A percentile compares a stretch with the other conserved stretches of the same genome.
Conservation (phyloP, 2,329 filamentous ascomycete genomes). For the Monilinia laxa region DNA sequence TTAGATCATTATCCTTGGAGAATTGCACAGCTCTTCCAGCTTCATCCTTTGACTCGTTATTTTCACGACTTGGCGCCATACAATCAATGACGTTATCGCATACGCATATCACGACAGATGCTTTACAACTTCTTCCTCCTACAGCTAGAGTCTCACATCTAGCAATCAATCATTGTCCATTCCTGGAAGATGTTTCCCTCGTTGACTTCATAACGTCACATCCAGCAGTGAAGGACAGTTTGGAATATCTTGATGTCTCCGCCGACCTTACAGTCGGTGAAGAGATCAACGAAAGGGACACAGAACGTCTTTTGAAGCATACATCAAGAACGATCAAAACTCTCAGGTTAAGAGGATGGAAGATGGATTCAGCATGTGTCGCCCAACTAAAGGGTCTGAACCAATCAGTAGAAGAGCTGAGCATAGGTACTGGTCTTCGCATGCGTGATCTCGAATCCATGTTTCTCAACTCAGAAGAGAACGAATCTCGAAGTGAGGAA, state of each 20-base stretch:
- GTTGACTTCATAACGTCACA: constrained; percentile 69
- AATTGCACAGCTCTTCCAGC: constrained; percentile 7
- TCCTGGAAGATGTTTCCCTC: constrained; percentile 63
- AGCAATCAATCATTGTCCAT: constrained; percentile 71
- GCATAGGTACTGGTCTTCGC: constrained; percentile 24
- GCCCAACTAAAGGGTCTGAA: background rate
- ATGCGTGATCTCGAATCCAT: constrained; percentile 29
- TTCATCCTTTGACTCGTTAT: constrained; percentile 13
- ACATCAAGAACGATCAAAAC: constrained; percentile 12
- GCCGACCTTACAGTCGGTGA: background rate
- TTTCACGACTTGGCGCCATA: constrained; percentile 17
- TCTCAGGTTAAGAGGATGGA: constrained; percentile 20
- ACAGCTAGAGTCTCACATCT: constrained; percentile 71
- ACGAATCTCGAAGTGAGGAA: constrained; percentile 5
- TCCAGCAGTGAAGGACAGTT: constrained; percentile 15
- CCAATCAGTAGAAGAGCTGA: constrained; percentile 19
- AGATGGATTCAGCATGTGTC: constrained; percentile 13
- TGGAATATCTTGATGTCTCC: constrained; percentile 12
- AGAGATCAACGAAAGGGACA: constrained; percentile 11
- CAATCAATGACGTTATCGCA: constrained; percentile 52
- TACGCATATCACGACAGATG: constrained; percentile 68
- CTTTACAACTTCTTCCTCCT: constrained; percentile 64
- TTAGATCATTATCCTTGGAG: constrained; percentile 20
- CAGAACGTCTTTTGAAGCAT: constrained; percentile 12
- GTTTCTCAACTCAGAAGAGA: constrained; percentile 20